Conservation (phyloP, 164 flowering plant species). For the Dillenia suffruticosa region DNA sequence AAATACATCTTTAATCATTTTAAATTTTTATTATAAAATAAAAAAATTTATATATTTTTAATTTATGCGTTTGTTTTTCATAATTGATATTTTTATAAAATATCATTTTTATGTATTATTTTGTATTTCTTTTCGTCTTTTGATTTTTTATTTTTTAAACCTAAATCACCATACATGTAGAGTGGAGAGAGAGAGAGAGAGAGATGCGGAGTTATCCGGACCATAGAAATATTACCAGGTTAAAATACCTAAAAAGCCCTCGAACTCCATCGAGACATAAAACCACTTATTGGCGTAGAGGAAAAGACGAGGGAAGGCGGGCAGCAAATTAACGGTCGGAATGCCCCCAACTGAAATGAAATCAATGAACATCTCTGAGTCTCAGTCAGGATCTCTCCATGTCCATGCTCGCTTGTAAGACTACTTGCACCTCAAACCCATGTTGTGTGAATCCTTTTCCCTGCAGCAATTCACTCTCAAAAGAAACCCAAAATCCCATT, state of each 20-base stretch:
- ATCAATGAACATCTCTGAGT: neutral
- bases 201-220: neutral
- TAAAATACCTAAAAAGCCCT: neutral
- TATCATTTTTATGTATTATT: no score
- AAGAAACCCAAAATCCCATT: slow-evolving; percentile 1
- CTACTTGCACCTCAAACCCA: slow-evolving; percentile 10
- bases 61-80: no score
- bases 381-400: slow-evolving; percentile 5
- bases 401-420: slow-evolving; percentile 21
- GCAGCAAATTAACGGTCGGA: neutral
- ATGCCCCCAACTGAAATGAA: neutral
- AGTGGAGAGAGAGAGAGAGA: no score
- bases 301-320: neutral
- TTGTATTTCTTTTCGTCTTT: no score
- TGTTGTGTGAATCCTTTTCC: slow-evolving; percentile 2
- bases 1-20: no score
- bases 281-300: neutral
- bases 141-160: no score
- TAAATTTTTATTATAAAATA: no score
- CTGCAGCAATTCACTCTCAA: slow-evolving; percentile 6
- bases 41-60: no score
- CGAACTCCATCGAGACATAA: neutral
- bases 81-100: no score
- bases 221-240: neutral
- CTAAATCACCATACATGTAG: no score